Evolutionary conservation across 139 green algal species (phyloP), one percentile per base, ranked within the genome.

Genomic region (Micractinium sp.): DNA sequence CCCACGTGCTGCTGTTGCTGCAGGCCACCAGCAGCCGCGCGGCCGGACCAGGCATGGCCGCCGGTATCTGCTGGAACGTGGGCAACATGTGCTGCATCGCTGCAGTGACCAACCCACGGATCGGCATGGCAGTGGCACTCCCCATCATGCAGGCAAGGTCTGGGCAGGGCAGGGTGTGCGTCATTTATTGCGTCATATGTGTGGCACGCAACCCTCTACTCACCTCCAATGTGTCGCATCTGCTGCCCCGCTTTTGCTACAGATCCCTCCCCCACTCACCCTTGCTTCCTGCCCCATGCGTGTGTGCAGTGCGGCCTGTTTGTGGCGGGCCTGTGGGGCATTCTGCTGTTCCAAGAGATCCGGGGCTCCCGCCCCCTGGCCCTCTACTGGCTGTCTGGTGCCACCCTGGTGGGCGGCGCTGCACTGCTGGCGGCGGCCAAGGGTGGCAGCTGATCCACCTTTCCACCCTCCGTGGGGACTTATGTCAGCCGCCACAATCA

Each of bases 311-410:
- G 81, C 36, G 92, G 90, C 15, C 86, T 95, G 35, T 89, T 93
- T 67, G 85, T 95, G 29, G 90, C 90, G 29, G 93, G 93, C 3
- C 31, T 92, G 3, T 95, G 93, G 93, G 93, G 93, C 66, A 91
- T 95, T 0, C 29, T 88, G 0, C 27, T 93, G n/a, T 95, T 93
- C 81, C 25, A 77, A 19, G 92, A 95, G 53, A 41, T 87, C 16
- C 27, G n/a, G 31, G 83, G 83, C 2, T 35, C 15, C 1, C 38
- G 67, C 15, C 13, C 39, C 19, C 73, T 95, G 27, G 69, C 41
- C 15, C 31, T 85, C 4, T 93, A 91, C 25, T 92, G 86, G 86
- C 18, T 87, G 2, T 87, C 85, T 23, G 86, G 78, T 13, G 27
- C 71, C 20, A 67, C 87, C 7, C 78, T 93, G 19, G 63, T 93